Evolutionary conservation across 164 flowering plant species (phyloP).

Genomic region (Kingdonia uniflora): DNA sequence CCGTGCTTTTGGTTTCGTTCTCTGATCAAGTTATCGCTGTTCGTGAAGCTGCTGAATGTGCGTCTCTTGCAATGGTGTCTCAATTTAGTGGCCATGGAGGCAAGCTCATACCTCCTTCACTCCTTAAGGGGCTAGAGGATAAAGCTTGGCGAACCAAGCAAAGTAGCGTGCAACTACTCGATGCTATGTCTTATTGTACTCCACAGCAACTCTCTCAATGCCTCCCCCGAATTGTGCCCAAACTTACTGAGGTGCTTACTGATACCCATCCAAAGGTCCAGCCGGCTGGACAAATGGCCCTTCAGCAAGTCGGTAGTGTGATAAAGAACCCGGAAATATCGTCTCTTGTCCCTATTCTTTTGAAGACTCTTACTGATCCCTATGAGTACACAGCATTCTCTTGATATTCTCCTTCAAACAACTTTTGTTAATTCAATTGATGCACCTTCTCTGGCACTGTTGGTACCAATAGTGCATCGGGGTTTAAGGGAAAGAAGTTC

Average conservation of each 20-base stretch:
- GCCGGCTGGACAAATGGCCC: constrained; percentile 93
- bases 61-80: constrained; percentile 99
- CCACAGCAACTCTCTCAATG: no score
- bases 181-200: constrained; percentile 99
- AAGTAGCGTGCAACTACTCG: constrained; percentile 96
- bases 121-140: no score
- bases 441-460: constrained; percentile 93
- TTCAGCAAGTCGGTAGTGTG: no score
- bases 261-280: no score
- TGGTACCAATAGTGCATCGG: constrained; percentile 94
- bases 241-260: no score
- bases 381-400: constrained; percentile 82
- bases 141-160: constrained; percentile 99
- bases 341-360: no score
- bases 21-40: constrained; percentile 98
- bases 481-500: no score
- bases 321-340: no score
- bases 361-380: constrained; percentile 88
- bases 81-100: constrained; percentile 92
- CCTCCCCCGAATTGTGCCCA: no score
- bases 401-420: constrained; percentile 96
- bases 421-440: constrained; percentile 87
- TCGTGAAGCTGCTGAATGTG: constrained; percentile 98
- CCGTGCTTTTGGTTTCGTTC: no score
- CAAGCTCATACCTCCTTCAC: no score